Evolutionary conservation across 192 early-diverging fungal genomes (phyloP), one percentile per base, ranked within the genome.

Genomic region (Rhizophlyctis rosea): DNA sequence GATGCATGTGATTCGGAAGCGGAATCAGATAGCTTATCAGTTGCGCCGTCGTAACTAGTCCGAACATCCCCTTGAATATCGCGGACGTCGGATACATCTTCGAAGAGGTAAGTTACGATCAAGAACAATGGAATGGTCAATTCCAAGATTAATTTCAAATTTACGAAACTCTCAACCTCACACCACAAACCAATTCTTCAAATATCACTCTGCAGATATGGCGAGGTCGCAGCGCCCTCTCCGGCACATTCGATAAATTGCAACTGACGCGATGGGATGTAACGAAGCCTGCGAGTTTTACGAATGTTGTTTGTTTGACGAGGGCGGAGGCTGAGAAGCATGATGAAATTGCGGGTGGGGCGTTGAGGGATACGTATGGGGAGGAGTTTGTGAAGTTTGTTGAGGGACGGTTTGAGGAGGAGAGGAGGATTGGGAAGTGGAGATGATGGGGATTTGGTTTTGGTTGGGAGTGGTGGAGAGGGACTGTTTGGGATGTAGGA

Each of bases 221-320:
- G 85, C 77, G 83, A 29, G 89, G 91, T 13, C 80, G 85, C 54
- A 90, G 88, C 62, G 87, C 83, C 1, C 31, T 96, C 4, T 91
- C 92, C 0, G 86, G 89, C 4, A 69, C 84, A 1, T 59, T 71
- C 4, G 71, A 71, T 27, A 89, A 88, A 62, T 72, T 90, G 4
- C 75, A 87, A 0, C 70, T 98, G 5, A 78, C 78, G 1, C 78
- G 92, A 35, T 98, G 96, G 96, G 77, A 91, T 50, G 70, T 72
- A 7, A 62, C 72, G 7, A 70, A 82, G 56, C 91, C 90, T 9
- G 76, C 88, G 53, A 61, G 72, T 3, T 75, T 87, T 7, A 71
- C 81, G 54, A 98, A 98, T 62, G 77, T 90, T 47, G 82, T 98
- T 1, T 87, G 90, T 57, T 64, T 98, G 81, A 91, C 93, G 16